A percentile compares a stretch with the other conserved stretches of the same genome.
Evolutionary conservation across 1,284 basidiomycete genomes (phyloP).

Genomic region (Heterobasidion annosum): DNA sequence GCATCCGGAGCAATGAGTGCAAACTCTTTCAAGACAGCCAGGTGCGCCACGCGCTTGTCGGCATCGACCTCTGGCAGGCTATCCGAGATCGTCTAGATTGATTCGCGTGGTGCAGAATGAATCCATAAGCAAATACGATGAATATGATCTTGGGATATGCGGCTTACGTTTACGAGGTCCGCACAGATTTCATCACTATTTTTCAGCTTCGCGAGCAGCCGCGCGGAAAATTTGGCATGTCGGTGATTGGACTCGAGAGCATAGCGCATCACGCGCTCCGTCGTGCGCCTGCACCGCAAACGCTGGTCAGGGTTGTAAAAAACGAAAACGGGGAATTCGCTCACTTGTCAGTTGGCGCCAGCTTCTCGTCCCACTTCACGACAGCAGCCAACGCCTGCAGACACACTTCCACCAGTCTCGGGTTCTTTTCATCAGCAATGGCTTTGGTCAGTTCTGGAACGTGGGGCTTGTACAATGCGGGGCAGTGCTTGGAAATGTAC

Average conservation of each 20-base stretch:
- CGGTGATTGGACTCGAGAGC: conserved; percentile 53
- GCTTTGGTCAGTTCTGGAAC: conserved; percentile 67
- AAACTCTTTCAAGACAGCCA: conserved; percentile 71
- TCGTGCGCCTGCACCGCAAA: conserved; percentile 36
- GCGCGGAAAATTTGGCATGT: conserved; percentile 85
- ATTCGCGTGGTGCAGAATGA: neutral
- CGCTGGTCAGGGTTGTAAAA: neutral
- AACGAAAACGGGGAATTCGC: conserved; percentile 17
- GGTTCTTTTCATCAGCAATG: conserved; percentile 57
- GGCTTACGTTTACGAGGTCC: conserved; percentile 57
- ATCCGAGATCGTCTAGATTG: conserved; percentile 45
- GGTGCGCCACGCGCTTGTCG: conserved; percentile 54
- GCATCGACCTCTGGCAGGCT: conserved; percentile 41
- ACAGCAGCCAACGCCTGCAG: conserved; percentile 72
- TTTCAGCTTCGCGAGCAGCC: conserved; percentile 59
- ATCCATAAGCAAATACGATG: neutral
- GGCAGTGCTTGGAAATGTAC: conserved; percentile 72
- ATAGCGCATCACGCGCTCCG: conserved; percentile 59
- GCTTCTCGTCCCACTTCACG: conserved; percentile 45
- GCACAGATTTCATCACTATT: conserved; percentile 41
- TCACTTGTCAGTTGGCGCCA: conserved; percentile 61
- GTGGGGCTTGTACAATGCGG: conserved; percentile 69
- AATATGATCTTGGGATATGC: no score
- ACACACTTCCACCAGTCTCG: conserved; percentile 53
- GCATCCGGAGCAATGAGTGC: conserved; percentile 60